Evolutionary conservation across 1,284 basidiomycete species (phyloP).

Genomic region (Schizophyllum commune): DNA sequence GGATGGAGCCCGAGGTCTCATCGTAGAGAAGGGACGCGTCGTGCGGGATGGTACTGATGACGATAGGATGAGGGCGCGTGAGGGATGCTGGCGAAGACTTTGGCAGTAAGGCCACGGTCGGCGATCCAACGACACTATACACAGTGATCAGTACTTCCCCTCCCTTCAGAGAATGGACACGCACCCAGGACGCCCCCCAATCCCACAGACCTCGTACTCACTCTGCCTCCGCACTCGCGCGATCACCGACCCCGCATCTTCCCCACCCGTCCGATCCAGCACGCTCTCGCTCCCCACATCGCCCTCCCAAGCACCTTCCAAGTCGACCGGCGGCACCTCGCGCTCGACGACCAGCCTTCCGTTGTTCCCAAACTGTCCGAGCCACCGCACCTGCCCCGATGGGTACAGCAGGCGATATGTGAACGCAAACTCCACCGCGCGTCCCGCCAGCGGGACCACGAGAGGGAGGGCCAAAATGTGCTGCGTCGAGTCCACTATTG

Average conservation of each 20-base stretch:
- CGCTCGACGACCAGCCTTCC: constrained; percentile 26
- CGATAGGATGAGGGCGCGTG: background rate
- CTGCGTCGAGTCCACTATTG: constrained; percentile 1
- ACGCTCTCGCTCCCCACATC: background rate
- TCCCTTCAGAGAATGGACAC: background rate
- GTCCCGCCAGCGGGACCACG: constrained; percentile 8
- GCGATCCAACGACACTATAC: background rate
- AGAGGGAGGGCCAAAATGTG: constrained; percentile 12
- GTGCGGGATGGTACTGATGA: background rate
- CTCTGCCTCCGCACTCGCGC: background rate
- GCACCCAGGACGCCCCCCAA: background rate
- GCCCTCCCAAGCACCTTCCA: background rate
- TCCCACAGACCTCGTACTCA: background rate
- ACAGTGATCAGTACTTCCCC: background rate
- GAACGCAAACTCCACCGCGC: constrained; percentile 23
- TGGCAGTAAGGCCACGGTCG: background rate
- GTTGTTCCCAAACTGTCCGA: constrained; percentile 34
- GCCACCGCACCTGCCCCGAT: constrained; percentile 33
- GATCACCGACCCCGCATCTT: background rate
- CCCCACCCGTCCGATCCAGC: background rate
- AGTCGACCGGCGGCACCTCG: constrained; percentile 11
- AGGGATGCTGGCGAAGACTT: background rate
- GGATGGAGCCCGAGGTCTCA: background rate
- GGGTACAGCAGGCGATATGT: constrained; percentile 39
- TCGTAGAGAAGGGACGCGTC: background rate